These are phyloP conservation scores for Aspergillus sp. DNA, from an alignment of 2,329 filamentous ascomycete species.

Conservation along the genomic window DNA sequence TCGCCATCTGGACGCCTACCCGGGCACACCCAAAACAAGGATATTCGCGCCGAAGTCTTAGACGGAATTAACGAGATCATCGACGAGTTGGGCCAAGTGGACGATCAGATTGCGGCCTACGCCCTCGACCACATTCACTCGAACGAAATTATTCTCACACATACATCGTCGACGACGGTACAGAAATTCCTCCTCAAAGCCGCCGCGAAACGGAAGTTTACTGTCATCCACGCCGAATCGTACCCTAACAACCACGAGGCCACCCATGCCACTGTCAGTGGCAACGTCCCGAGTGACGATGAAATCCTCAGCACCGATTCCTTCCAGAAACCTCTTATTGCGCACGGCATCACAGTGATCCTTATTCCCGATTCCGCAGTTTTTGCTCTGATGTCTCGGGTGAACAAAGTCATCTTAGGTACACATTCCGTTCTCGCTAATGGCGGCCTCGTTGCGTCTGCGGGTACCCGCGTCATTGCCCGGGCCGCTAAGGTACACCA, in stretches of 20 bases:
- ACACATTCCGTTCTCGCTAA: slow-evolving; percentile 87
- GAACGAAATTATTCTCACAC: slow-evolving; percentile 87
- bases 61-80: slow-evolving; percentile 94
- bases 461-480: slow-evolving; percentile 80
- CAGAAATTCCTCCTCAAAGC: slow-evolving; percentile 88
- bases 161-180: slow-evolving; percentile 81
- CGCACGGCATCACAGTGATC: slow-evolving; percentile 78
- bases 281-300: slow-evolving; percentile 50
- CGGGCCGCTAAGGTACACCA: slow-evolving; percentile 79
- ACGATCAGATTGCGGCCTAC: slow-evolving; percentile 86
- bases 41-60: slow-evolving; percentile 85
- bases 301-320: slow-evolving; percentile 49
- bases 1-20: slow-evolving; percentile 35
- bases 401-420: slow-evolving; percentile 91
- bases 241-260: slow-evolving; percentile 67
- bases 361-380: slow-evolving; percentile 80
- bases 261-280: slow-evolving; percentile 63
- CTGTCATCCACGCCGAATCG: slow-evolving; percentile 77
- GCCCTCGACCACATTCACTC: slow-evolving; percentile 91
- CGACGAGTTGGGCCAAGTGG: slow-evolving; percentile 89
- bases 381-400: slow-evolving; percentile 90
- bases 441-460: slow-evolving; percentile 79
- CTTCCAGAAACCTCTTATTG: slow-evolving; percentile 75
- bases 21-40: slow-evolving; percentile 47
- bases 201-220: slow-evolving; percentile 86